Percentiles rank a stretch among this genome's conserved stretches.
Evolutionary conservation across 2,329 filamentous ascomycete genomes (phyloP).

Genomic region (Phialophora tarda): DNA sequence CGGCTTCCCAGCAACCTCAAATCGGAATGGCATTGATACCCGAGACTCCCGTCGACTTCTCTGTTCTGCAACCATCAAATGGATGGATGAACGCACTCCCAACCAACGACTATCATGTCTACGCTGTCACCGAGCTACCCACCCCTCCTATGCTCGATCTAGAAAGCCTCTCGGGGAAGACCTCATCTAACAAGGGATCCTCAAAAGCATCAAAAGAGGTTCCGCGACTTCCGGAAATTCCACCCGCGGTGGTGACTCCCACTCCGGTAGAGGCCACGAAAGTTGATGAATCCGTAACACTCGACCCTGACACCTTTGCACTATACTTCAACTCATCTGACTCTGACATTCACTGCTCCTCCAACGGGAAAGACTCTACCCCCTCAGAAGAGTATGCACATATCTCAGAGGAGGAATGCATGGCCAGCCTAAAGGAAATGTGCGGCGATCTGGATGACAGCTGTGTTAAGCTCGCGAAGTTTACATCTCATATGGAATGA

Average conservation of each 20-base stretch:
- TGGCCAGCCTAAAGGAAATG: conserved; percentile 25
- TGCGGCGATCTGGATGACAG: conserved; percentile 34
- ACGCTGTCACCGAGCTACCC: conserved; percentile 73
- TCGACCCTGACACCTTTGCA: conserved; percentile 31
- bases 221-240: conserved; percentile 31
- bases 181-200: conserved; percentile 35
- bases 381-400: background rate
- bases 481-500: conserved; percentile 29
- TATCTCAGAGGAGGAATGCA: conserved; percentile 24
- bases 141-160: conserved; percentile 67
- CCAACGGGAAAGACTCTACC: conserved; percentile 14
- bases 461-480: conserved; percentile 28
- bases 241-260: conserved; percentile 37
- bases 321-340: conserved; percentile 27
- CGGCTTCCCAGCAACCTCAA: conserved; percentile 58
- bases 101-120: conserved; percentile 58
- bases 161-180: conserved; percentile 73
- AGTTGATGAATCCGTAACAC: conserved; percentile 56
- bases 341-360: conserved; percentile 23
- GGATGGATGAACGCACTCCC: conserved; percentile 55
- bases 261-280: conserved; percentile 53
- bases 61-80: conserved; percentile 67
- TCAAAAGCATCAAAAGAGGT: conserved; percentile 25
- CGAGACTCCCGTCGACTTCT: conserved; percentile 76
- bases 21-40: conserved; percentile 82